Percentiles rank a stretch among this genome's conserved stretches.
Conservation (phyloP, 768 basidiomycete species). For the Kwoniella sp. region DNA sequence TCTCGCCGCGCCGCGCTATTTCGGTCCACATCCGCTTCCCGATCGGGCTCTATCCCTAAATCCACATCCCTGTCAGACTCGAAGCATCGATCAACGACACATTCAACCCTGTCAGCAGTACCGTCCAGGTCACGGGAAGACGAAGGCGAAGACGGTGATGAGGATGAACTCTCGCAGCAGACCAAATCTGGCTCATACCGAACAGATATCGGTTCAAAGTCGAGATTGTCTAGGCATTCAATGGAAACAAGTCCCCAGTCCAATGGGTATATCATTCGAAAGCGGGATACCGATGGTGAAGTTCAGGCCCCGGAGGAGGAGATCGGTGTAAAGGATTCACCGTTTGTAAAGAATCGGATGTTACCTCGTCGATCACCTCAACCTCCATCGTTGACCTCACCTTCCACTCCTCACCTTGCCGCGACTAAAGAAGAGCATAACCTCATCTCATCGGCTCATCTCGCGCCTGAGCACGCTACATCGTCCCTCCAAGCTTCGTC, state of each 20-base stretch:
- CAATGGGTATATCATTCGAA: neutral
- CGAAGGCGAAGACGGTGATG: neutral
- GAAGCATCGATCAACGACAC: neutral
- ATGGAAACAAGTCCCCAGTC: neutral
- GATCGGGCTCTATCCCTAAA: constrained; percentile 11
- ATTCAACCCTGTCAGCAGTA: neutral
- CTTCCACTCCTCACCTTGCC: neutral
- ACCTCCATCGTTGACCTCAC: constrained; percentile 3
- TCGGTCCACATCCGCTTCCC: constrained; percentile 15
- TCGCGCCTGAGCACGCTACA: neutral
- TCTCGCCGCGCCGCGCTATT: constrained; percentile 37
- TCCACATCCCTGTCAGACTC: neutral
- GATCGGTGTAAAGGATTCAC: neutral
- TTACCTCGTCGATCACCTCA: neutral
- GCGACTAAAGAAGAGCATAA: neutral
- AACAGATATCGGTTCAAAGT: constrained; percentile 2
- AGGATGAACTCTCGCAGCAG: neutral
- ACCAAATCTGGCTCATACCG: constrained; percentile 7
- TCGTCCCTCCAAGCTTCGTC: neutral
- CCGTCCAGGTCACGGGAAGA: neutral
- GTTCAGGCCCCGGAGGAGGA: neutral
- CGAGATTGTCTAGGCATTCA: constrained; percentile 7
- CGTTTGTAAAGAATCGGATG: neutral
- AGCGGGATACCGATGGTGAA: neutral
- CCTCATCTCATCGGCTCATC: neutral